Evolutionary conservation across 495 filamentous ascomycete genomes (phyloP), one percentile per base, ranked within the genome.

Genomic region (Extremus antarcticus): DNA sequence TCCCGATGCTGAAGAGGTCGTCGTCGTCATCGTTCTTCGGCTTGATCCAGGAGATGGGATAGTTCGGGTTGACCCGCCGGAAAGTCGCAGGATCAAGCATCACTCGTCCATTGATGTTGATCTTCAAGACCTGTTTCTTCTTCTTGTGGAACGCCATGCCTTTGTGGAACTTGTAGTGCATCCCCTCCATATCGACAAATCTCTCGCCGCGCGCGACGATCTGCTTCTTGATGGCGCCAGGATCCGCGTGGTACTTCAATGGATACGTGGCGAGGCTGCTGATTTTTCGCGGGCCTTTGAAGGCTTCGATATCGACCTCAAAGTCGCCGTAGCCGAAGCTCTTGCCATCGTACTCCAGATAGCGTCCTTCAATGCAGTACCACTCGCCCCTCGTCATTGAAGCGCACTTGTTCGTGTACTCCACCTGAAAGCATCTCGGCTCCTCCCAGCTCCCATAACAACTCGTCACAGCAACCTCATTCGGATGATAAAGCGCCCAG

Each of bases 81-180:
- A 91, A 88, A 50, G 88, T 90, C 15, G 82, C 82, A 0, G 90
- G 85, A 64, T 96, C 90, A 38, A 95, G 77, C 90, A 95, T 95
- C 57, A 95, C 81, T 47, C 90, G 82, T 25, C 88, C 86, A 59
- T 94, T 94, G 71, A 94, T 85, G 56, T 90, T 90, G 71, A 94
- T 81, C 67, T 92, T 94, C 68, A 83, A 75, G 23, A 94, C 75
- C 46, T 77, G 69, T 56, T 82, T 80, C 74, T 88, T 88, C 70
- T 86, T 88, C 73, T 92, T 91, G 69, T 80, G 78, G 66, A 87
- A 95, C 0, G 85, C 90, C 74, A 86, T 73, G 21, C 84, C 90
- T 51, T 91, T 84, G 69, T 90, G 85, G 66, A 79, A 85, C 58
- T 83, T 85, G 70, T 94, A 94, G 62, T 91, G 84, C 76, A 90